Evolutionary conservation across 139 green algal genomes (phyloP), one percentile per base, ranked within the genome.

Genomic region (Raphidocelis subcapitata): DNA sequence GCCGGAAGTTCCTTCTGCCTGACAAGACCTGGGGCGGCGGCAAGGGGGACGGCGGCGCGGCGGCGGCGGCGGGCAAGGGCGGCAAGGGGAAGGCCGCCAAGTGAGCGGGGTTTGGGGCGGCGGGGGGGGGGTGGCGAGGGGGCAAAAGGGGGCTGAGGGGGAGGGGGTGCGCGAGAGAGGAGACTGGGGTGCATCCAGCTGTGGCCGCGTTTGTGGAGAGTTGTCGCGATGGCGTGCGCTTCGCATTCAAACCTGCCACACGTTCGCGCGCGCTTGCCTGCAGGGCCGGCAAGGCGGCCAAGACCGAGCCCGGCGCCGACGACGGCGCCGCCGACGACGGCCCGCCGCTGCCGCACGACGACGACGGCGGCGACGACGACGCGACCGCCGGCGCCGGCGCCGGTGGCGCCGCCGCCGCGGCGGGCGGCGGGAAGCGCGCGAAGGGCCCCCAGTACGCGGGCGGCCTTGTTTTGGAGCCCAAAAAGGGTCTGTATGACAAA

Each of bases 401-500:
- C 33, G 33, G 67, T 24, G 23, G 28, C 46, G 62, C 37, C 28
- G 56, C 35, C 36, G 33, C 32, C 21, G 63, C 35, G 67, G 72
- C 23, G 12, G 46, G 59, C 20, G 60, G 67, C 54, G 70, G 72
- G 62, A 75, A 79, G 47, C 41, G 73, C 16, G 72, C 65, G 46
- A 91, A 89, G 74, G 60, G 37, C 31, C 91, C 91, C 77, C 81
- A 74, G 0, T n/a, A n/a, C n/a, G n/a, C n/a, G n/a, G 60, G 96
- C 51, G 96, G 96, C 32, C 83, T 99, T 72, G 96, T 99, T 77
- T 88, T 99, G 62, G 96, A 99, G 84, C 96, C 96, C 41, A 98
- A 98, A 80, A 96, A 94, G 76, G 96, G 96, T 3, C 87, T 99
- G 81, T 99, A 99, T 82, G 95, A 99, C 84, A 92, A 93, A 61